phyloP scores from a whole-genome alignment of 148 eudicot genomes.

The Persicaria tinctoria region DNA sequence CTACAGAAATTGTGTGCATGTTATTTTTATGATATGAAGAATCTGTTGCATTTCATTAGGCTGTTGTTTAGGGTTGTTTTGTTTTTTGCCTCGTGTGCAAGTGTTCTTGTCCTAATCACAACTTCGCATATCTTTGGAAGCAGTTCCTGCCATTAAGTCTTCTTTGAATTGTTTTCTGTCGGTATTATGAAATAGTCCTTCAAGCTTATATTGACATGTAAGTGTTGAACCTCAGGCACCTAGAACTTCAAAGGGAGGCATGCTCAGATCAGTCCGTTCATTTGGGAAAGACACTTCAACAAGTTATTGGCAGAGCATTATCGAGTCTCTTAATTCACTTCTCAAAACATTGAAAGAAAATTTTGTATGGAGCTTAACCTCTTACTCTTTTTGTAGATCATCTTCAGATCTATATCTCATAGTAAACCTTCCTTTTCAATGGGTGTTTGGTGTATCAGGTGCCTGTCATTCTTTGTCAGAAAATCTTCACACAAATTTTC shows the following conservation, averaged over 20 bases:
- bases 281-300: conserved; percentile 79
- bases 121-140: not conserved
- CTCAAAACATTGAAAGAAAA: conserved; percentile 76
- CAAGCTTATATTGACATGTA: conserved; percentile 1
- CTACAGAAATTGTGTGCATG: not conserved
- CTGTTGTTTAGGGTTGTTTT: not conserved
- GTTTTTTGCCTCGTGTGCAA: not conserved
- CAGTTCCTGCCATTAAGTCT: not conserved
- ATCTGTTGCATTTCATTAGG: not conserved
- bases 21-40: not conserved
- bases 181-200: not conserved
- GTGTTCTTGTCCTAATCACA: not conserved
- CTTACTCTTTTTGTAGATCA: not conserved
- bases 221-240: conserved; percentile 49
- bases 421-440: not conserved
- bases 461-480: conserved; percentile 85
- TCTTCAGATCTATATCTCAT: conserved; percentile 5
- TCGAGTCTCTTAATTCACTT: conserved; percentile 76
- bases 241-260: conserved; percentile 76
- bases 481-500: conserved; percentile 82
- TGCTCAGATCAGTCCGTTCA: conserved; percentile 81
- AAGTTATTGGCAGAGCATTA: conserved; percentile 88
- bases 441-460: conserved; percentile 41
- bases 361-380: conserved; percentile 47
- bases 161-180: not conserved